Base-by-base conservation (phyloP, 108 stramenopile genomes). In the Pseudonitzschia pungens region DNA sequence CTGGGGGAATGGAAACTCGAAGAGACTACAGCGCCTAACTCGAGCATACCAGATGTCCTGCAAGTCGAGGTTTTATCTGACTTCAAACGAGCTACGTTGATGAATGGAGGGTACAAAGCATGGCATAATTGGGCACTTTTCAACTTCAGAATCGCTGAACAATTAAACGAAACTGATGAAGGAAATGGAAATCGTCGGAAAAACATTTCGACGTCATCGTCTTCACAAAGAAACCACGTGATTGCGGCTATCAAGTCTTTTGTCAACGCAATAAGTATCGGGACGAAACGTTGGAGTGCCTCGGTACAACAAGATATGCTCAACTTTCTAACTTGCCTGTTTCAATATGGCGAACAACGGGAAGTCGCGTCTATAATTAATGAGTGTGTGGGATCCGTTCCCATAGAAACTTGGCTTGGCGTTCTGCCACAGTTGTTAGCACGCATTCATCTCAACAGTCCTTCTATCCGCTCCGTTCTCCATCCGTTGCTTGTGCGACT, bases 391-490 rank as follows among this genome's bases (percentile, higher is more conserved):
- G 83, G 70, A 68, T 68, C 75, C 10, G 91, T 97, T 27, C 78
- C 82, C 54, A 79, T 97, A 10, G 98, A 97, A 74, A 92, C 96
- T 16, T 99, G 99, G 98, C 86, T 99, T 15, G 97, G 96, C 32
- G 98, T 99, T 12, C 76, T 99, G 20, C 99, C 99, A 9, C 99
- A 99, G 78, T 83, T 99, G 10, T 92, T 99, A 40, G 99, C 99
- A n/a, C 84, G 99, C 29, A 97, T 99, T 77, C 94, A 97, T 73
- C 94, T 94, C 43, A 86, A 84, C 70, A 81, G 86, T 57, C 81
- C 87, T 54, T 68, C 80, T 1, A 90, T 94, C 22, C 78, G 94
- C 52, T 81, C 86, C 12, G 88, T 96, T 24, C 84, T 99, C 56
- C 95, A 98, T 73, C 84, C 84, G 10, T 82, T 99, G 52, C 88